phyloP scores from a whole-genome alignment of 2,329 filamentous ascomycete genomes.

The Fusarium globosum region DNA sequence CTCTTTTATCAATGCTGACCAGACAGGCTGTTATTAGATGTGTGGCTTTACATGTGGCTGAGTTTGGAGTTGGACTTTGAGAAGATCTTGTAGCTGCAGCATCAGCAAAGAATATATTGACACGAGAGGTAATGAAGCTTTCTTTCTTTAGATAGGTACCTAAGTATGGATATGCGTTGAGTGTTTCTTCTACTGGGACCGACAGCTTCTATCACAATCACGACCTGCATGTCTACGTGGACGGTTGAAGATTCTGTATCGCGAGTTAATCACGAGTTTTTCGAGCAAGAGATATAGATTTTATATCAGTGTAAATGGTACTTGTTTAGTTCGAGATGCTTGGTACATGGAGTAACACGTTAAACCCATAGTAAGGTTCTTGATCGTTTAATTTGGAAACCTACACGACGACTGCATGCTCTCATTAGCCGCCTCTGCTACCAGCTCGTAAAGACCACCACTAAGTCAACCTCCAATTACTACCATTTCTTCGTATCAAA shows the following conservation, averaged over 20 bases:
- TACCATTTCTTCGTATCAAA: not conserved
- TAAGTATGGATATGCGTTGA: not conserved
- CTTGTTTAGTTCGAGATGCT: not conserved
- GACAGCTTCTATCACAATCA: not conserved
- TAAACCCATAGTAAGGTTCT: not conserved
- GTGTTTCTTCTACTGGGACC: not conserved
- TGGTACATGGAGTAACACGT: no score
- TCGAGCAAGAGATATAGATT: not conserved
- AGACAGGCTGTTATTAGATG: conserved; percentile 1
- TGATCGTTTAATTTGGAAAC: not conserved
- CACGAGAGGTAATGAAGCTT: no score
- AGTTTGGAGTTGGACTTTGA: not conserved
- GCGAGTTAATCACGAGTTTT: not conserved
- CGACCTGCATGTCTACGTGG: no score
- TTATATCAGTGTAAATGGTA: not conserved
- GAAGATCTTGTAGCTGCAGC: not conserved
- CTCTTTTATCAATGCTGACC: conserved; percentile 1
- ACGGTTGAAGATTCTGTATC: not conserved
- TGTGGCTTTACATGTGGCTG: conserved; percentile 26
- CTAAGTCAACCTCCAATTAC: not conserved
- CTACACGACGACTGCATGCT: not conserved
- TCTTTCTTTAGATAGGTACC: no score
- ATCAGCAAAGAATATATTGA: not conserved
- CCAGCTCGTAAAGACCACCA: not conserved
- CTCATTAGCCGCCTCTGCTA: not conserved